phyloP scores from a whole-genome alignment of 2,329 filamentous ascomycete genomes.

The Rutstroemia sp. region DNA sequence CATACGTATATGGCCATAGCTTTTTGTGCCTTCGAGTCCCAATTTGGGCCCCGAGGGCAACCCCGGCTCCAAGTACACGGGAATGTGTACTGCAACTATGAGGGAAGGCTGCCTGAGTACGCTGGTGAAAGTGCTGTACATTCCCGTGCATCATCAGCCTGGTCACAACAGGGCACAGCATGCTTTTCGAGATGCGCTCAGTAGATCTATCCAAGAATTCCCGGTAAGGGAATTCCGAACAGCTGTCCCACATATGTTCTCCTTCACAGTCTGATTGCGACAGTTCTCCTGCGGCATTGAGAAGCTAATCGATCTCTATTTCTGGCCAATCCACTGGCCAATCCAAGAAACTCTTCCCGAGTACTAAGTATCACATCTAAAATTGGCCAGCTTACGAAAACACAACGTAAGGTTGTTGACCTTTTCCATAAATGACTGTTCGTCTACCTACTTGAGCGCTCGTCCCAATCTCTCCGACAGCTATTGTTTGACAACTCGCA shows the following conservation, averaged over 20 bases:
- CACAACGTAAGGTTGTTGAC: not conserved
- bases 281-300: too few relatives aligned
- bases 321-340: too few relatives aligned
- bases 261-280: conserved; percentile 1
- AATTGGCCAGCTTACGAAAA: not conserved
- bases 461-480: not conserved
- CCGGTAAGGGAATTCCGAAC: not conserved
- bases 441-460: not conserved
- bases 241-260: conserved; percentile 2
- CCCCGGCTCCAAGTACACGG: not conserved
- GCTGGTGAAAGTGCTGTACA: not conserved
- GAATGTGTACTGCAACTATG: not conserved
- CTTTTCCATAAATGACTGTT: not conserved
- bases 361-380: not conserved
- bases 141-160: conserved; percentile 3
- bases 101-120: not conserved
- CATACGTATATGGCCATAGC: not conserved
- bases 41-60: not conserved
- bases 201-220: conserved; percentile 6
- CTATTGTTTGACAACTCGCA: conserved; percentile 5
- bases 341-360: not conserved
- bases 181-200: not conserved
- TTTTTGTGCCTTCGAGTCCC: not conserved
- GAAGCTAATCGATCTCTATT: too few relatives aligned
- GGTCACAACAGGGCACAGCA: conserved; percentile 1